Base-by-base conservation (phyloP, 73 alveolate species). In the Paramecium primaurelia region DNA sequence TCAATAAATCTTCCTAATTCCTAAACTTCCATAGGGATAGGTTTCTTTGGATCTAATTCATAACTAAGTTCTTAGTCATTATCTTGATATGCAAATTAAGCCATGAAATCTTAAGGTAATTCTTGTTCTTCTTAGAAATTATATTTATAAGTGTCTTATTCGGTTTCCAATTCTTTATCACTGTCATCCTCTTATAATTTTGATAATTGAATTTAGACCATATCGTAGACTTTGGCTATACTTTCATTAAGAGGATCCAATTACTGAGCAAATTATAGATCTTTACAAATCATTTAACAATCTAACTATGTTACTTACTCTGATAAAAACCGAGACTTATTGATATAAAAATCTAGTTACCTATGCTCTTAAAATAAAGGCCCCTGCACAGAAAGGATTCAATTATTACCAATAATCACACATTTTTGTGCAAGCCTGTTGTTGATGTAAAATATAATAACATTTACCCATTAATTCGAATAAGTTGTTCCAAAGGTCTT, bases 1-100 rank as follows among this genome's bases (percentile, higher is more conserved):
- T 80, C 91, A 45, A 80, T 80, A 47, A 80, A 80, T 44, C 58
- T 9, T 0, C 91, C 91, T 64, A 80, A 44, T 26, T 80, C 91
- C 8, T 22, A 45, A 1, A 80, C 91, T 80, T 80, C 91, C 16
- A 80, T 47, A 2, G 91, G 91, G 4, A 45, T 80, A n/a, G 77
- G 77, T 80, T 45, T 45, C 16, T 59, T 26, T 16, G 91, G 71
- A 47, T 80, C 91, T 80, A 45, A 25, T 80, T 80, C 91, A 80
- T 80, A 80, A 80, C 91, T 80, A 9, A 80, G 58, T 22, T 80
- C 91, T 22, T 80, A 38, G 26, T 73, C 87, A 38, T 73, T 30
- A 44, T 80, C 91, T 25, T 42, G 38, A 80, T 80, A 28, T 30
- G 58, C 60, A 12, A 75, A 20, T 11, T 75, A 64, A 12, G 91